Evolutionary conservation across 768 basidiomycete genomes (phyloP).

Genomic region (Sarcomyxa edulis): DNA sequence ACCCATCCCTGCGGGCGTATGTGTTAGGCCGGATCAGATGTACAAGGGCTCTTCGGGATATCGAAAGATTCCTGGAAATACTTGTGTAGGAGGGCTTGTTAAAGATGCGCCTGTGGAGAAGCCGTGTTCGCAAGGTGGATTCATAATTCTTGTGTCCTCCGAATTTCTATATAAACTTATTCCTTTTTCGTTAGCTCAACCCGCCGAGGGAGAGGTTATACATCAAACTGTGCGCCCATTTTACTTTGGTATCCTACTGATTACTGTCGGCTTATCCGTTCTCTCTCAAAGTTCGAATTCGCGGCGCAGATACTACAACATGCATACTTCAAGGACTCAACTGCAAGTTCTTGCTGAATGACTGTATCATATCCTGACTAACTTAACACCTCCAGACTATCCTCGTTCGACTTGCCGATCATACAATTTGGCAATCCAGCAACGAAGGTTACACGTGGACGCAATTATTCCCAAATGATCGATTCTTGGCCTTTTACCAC

Average conservation of each 20-base stretch:
- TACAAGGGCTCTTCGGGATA: conserved; percentile 92
- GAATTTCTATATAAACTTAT: background rate
- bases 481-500: conserved; percentile 82
- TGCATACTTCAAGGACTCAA: conserved; percentile 80
- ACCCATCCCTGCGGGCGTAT: conserved; percentile 74
- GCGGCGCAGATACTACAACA: conserved; percentile 61
- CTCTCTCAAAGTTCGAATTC: conserved; percentile 64
- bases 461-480: conserved; percentile 51
- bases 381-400: conserved; percentile 53
- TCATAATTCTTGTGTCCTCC: background rate
- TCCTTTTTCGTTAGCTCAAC: conserved; percentile 58
- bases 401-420: conserved; percentile 73
- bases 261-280: conserved; percentile 3
- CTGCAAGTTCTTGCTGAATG: conserved; percentile 31
- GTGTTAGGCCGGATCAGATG: conserved; percentile 46
- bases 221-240: conserved; percentile 60
- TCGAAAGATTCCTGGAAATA: conserved; percentile 88
- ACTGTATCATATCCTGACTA: background rate
- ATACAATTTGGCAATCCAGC: conserved; percentile 86
- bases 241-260: background rate
- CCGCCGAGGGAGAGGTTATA: conserved; percentile 69
- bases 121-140: conserved; percentile 74
- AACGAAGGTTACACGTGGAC: conserved; percentile 95
- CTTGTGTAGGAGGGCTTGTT: conserved; percentile 62
- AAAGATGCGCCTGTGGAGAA: conserved; percentile 72